A percentile compares a stretch with the other conserved stretches of the same genome.
These are phyloP conservation scores for Plenodomus lindquistii DNA, from an alignment of 2,329 filamentous ascomycete species.

Conservation along the genomic window DNA sequence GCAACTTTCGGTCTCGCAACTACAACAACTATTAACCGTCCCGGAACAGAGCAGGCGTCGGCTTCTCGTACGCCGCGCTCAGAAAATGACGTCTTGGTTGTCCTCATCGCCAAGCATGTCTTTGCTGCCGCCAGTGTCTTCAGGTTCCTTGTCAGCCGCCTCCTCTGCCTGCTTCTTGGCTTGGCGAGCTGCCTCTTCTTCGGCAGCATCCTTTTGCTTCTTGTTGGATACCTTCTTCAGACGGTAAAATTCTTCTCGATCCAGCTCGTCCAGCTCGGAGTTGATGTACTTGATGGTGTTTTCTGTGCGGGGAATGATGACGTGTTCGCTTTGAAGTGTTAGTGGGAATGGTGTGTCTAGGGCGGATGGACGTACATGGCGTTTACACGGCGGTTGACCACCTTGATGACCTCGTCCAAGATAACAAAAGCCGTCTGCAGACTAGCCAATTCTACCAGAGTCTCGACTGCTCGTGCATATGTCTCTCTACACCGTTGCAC, in stretches of 20 bases:
- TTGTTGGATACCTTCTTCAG: constrained; percentile 89
- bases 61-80: constrained; percentile 1
- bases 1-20: background rate
- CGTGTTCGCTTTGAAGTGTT: constrained; percentile 67
- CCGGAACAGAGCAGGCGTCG: background rate
- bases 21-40: background rate
- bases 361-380: constrained; percentile 70
- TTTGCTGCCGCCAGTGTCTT: constrained; percentile 50
- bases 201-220: constrained; percentile 59
- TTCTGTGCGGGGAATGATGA: constrained; percentile 96
- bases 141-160: constrained; percentile 6
- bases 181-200: constrained; percentile 38
- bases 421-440: constrained; percentile 98
- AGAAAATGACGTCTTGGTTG: constrained; percentile 88
- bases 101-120: constrained; percentile 77
- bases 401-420: constrained; percentile 97
- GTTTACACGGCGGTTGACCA: constrained; percentile 97
- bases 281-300: constrained; percentile 99
- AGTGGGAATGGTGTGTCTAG: constrained; percentile 10
- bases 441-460: constrained; percentile 90
- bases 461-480: constrained; percentile 93
- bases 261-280: constrained; percentile 94
- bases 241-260: constrained; percentile 96
- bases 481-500: constrained; percentile 94
- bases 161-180: constrained; percentile 48